phyloP scores from a whole-genome alignment of 2,329 filamentous ascomycete species.

The Colletotrichum destructivum region DNA sequence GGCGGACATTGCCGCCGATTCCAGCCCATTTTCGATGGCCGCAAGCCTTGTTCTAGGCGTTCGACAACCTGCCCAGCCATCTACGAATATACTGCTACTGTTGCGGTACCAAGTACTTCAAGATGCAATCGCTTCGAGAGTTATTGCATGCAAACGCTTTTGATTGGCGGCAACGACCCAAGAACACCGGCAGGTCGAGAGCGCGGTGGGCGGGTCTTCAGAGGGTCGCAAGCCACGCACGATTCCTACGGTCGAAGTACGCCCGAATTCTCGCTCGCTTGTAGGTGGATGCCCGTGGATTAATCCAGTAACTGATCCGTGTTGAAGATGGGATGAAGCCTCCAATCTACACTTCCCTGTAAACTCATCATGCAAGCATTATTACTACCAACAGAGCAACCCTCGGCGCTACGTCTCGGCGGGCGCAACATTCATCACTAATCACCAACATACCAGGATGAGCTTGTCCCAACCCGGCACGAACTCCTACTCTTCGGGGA shows the following conservation, averaged over 20 bases:
- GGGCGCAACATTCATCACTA: constrained; percentile 27
- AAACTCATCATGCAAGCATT: constrained; percentile 8
- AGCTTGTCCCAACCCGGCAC: constrained; percentile 32
- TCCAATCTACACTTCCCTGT: constrained; percentile 22
- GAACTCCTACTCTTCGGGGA: constrained; percentile 13
- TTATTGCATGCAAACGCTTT: constrained; percentile 16
- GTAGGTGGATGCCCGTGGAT: constrained; percentile 24
- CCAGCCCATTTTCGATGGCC: constrained; percentile 4
- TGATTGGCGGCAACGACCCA: constrained; percentile 30
- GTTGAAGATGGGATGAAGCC: constrained; percentile 29
- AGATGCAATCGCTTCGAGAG: constrained; percentile 7
- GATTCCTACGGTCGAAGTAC: constrained; percentile 17
- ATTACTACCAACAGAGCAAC: constrained; percentile 12
- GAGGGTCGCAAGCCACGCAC: constrained; percentile 34
- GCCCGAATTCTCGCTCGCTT: constrained; percentile 39
- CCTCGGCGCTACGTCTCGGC: not conserved
- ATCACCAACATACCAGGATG: constrained; percentile 23
- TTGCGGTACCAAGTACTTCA: constrained; percentile 4
- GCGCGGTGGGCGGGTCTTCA: constrained; percentile 17
- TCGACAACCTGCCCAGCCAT: not conserved
- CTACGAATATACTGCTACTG: not conserved
- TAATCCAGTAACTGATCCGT: constrained; percentile 41
- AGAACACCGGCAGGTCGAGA: constrained; percentile 4
- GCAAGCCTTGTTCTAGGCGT: constrained; percentile 21
- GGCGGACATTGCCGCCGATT: constrained; percentile 17